A percentile compares a stretch with the other conserved stretches of the same genome.
Evolutionary conservation across 208 protist species (phyloP).

Genomic region (Crithidia brevicula): DNA sequence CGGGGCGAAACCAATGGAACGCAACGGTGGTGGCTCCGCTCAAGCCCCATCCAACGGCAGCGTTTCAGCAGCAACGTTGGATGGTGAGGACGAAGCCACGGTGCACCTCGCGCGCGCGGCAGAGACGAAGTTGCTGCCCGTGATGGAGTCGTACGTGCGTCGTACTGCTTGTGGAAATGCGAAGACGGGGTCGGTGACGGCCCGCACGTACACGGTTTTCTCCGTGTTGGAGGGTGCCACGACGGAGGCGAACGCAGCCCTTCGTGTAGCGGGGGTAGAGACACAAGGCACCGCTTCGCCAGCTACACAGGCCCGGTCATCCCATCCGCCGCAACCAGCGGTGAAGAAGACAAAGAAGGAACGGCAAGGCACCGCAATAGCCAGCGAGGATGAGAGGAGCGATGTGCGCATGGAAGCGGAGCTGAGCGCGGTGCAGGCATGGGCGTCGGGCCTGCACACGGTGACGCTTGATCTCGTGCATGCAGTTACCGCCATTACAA

Average conservation of each 20-base stretch:
- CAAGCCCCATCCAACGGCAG: not conserved
- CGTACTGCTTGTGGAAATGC: not conserved
- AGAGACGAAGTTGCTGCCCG: slow-evolving; percentile 3
- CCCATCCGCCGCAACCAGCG: not conserved
- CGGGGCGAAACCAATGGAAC: not conserved
- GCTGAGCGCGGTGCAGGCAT: slow-evolving; percentile 8
- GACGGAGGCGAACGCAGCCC: not conserved
- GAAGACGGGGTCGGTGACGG: not conserved
- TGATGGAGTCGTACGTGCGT: slow-evolving; percentile 14
- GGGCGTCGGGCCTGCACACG: slow-evolving; percentile 37
- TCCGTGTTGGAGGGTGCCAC: slow-evolving; percentile 47
- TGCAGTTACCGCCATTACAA: slow-evolving; percentile 40
- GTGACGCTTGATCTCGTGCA: slow-evolving; percentile 55
- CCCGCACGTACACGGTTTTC: slow-evolving; percentile 46
- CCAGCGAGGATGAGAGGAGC: not conserved
- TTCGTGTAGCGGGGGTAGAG: not conserved
- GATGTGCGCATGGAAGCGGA: not conserved
- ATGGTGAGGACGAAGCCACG: slow-evolving; percentile 20
- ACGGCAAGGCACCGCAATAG: not conserved
- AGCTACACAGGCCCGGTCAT: no score
- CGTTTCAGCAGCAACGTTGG: not conserved
- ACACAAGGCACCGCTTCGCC: not conserved
- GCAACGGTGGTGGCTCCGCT: not conserved
- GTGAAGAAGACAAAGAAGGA: not conserved
- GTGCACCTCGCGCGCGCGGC: slow-evolving; percentile 17